phyloP scores from a whole-genome alignment of 306 rosid species.

The Ormosia semicastrata region DNA sequence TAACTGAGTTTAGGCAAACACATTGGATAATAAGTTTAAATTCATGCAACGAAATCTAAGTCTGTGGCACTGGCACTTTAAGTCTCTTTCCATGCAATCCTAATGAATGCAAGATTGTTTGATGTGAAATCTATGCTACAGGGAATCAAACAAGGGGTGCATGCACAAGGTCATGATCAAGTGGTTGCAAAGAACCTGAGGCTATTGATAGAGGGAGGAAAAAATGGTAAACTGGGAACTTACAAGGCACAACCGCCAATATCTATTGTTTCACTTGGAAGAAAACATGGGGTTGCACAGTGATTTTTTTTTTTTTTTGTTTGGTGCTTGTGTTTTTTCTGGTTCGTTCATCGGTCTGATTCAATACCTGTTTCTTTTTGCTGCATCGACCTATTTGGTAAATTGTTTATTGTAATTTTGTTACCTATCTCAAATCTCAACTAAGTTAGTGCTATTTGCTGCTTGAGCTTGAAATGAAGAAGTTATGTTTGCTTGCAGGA shows the following conservation, averaged over 20 bases:
- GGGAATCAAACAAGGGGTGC: slow-evolving; percentile 82
- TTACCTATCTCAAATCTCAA: too few relatives aligned
- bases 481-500: too few relatives aligned
- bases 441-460: too few relatives aligned
- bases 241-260: slow-evolving; percentile 50
- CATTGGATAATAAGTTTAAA: not conserved
- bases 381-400: too few relatives aligned
- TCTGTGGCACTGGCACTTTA: not conserved
- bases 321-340: too few relatives aligned
- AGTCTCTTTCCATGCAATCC: not conserved
- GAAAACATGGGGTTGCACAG: slow-evolving; percentile 72
- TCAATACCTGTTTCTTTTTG: too few relatives aligned
- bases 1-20: not conserved
- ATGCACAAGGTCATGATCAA: slow-evolving; percentile 66
- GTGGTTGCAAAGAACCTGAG: slow-evolving; percentile 76
- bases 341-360: too few relatives aligned
- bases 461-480: too few relatives aligned
- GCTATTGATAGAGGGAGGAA: slow-evolving; percentile 48
- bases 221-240: slow-evolving; percentile 45
- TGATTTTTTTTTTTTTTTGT: too few relatives aligned
- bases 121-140: slow-evolving; percentile 21
- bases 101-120: slow-evolving; percentile 1
- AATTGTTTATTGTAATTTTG: too few relatives aligned
- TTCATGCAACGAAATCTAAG: not conserved
- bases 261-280: slow-evolving; percentile 77